Base-by-base conservation (phyloP, 2,329 filamentous ascomycete genomes). In the Stagonosporopsis tanaceti region DNA sequence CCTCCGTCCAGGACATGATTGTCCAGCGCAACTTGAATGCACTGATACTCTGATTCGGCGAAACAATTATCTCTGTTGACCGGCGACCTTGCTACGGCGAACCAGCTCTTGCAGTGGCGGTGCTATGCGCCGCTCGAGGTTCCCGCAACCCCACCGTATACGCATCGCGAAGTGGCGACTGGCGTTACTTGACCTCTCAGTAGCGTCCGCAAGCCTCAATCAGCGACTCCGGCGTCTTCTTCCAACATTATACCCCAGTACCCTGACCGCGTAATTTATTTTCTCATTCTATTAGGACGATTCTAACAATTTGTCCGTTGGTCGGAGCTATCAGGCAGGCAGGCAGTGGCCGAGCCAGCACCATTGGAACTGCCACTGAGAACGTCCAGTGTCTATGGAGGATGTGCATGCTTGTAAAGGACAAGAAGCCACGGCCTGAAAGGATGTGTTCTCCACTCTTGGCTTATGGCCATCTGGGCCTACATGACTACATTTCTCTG, bases 1-100 rank as follows among this genome's bases (percentile, higher is more conserved):
- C 76, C 50, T 82, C 79, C 34, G 80, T 83, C 47, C 81, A 83
- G 65, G 81, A 83, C 63, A 83, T 82, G 81, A 83, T 83, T 63
- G 80, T 83, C 48, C 81, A 82, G 67, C 78, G 80, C 56, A 83
- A 83, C 63, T 73, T 83, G 64, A 80, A 82, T 62, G 77, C 78
- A 41, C 70, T 83, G 61, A 82, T 83, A 56, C 67, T 78, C 51
- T 78, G 66, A 76, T 56, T 57, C 50, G 50, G 50, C 28, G 35
- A 30, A 40, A n/a, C 12, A 17, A 35, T 20, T 12, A 25, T 2
- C 15, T 24, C 22, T 17, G 2, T 17, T 22, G 11, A 45, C 24
- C 32, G 39, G 39, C 38, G 48, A 48, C 34, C 6, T 34, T 7
- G 38, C 39, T 35, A n/a, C 28, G 34, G 42, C 28, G 32, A 35